A percentile compares a stretch with the other conserved stretches of the same genome.
phyloP scores from a whole-genome alignment of 208 protist genomes.

The Strigomonas culicis region DNA sequence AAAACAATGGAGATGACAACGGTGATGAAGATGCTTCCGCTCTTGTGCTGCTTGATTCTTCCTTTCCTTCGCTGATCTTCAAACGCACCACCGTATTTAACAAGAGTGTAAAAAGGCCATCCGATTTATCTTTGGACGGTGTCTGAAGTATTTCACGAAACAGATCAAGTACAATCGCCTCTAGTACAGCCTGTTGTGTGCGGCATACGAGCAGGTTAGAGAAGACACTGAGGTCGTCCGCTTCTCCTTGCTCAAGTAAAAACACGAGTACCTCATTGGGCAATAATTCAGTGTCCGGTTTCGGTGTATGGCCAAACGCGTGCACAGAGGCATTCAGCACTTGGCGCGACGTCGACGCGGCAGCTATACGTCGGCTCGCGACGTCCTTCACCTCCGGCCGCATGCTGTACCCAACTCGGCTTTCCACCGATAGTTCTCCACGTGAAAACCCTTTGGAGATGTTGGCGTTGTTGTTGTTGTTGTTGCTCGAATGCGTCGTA shows the following conservation, averaged over 20 bases:
- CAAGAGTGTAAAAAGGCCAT: not conserved
- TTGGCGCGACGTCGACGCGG: not conserved
- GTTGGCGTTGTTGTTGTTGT: not conserved
- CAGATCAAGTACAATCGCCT: not conserved
- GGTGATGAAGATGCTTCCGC: not conserved
- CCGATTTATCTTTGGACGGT: not conserved
- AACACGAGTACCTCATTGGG: not conserved
- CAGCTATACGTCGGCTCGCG: not conserved
- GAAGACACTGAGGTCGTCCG: not conserved
- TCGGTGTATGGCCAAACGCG: not conserved
- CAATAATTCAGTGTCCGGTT: not conserved
- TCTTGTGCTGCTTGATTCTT: not conserved
- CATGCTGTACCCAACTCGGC: not conserved
- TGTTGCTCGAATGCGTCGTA: not conserved
- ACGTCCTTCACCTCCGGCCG: not conserved
- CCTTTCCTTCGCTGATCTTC: not conserved
- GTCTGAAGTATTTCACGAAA: not conserved
- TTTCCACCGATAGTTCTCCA: constrained; percentile 26
- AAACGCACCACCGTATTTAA: not conserved
- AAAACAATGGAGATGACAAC: not conserved
- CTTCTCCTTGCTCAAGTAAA: not conserved
- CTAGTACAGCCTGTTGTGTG: not conserved
- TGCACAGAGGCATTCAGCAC: not conserved
- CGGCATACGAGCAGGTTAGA: not conserved
- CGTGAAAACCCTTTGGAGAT: constrained; percentile 32